Conservation (phyloP, 2,329 filamentous ascomycete genomes). For the Tolypocladium cylindrosporum region DNA sequence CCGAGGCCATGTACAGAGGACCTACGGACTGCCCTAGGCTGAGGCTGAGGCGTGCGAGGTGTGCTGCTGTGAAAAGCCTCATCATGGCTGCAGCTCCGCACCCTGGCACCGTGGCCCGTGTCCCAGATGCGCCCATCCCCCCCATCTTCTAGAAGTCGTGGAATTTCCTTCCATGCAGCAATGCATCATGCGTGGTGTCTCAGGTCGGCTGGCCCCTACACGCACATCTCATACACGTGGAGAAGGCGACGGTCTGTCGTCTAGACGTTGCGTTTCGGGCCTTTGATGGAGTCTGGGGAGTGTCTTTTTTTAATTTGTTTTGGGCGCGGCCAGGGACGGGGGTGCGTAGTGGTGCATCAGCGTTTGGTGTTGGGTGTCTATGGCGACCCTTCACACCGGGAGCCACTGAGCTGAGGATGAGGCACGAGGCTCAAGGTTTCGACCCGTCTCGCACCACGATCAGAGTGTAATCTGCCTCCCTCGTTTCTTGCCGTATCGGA, state of each 20-base stretch:
- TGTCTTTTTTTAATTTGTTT: background rate
- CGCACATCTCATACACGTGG: background rate
- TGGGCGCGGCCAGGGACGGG: background rate
- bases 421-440: background rate
- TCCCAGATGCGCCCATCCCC: background rate
- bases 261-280: background rate
- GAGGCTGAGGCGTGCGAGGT: too few relatives aligned
- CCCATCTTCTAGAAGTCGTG: background rate
- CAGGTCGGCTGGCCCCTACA: background rate
- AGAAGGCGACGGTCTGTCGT: background rate
- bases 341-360: background rate
- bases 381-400: too few relatives aligned
- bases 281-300: background rate
- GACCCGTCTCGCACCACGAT: background rate
- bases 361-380: too few relatives aligned
- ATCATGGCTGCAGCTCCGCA: background rate
- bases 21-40: too few relatives aligned
- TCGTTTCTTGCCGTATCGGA: background rate
- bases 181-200: background rate
- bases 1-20: too few relatives aligned
- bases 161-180: background rate
- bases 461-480: background rate
- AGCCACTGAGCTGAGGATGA: background rate
- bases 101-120: background rate
- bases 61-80: background rate